Base-by-base conservation (phyloP, 441 rosid species). In the Mallotus japonicus region DNA sequence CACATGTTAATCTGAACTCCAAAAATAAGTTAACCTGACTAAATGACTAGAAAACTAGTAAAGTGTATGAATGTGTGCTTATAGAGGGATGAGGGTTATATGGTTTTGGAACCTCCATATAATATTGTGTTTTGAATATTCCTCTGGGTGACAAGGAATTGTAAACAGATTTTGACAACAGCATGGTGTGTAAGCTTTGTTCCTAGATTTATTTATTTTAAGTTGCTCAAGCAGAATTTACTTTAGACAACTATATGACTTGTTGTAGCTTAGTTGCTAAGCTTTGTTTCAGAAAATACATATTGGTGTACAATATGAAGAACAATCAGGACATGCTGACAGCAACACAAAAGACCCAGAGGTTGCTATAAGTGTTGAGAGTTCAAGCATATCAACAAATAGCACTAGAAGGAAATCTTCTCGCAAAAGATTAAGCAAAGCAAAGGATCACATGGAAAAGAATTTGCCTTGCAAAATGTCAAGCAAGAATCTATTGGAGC, bases 261-360 rank as follows among this genome's bases (percentile, higher is more conserved):
- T 32, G 17, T 62, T 57, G 40, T 60, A 32, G 28, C 72, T 80
- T 73, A 73, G 60, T 12, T 61, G 42, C 3, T 37, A 51, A 40
- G 42, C 56, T 74, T 65, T 74, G 60, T 76, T 77, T 75, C 81
- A 81, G 86, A 80, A 77, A 54, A 58, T 72, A 32, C 49, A 67
- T 63, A 20, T 67, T n/a, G 61, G 60, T 51, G 68, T 75, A 62
- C 73, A 64, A 50, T 12, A 19, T 63, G 78, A 75, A 66, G 76
- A 80, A 61, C 70, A 80, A 68, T 11, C 67, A 24, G 75, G 40
- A 67, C 20, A 20, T 74, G 78, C 56, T 72, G 61, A 62, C 62
- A 62, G 2, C 16, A 37, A 60, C 11, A 66, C 72, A 13, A 37
- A 60, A 11, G 67, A 56, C 15, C 22, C 20, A 8, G 73, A 71